These are phyloP conservation scores for Phanerodontia chrysosporium DNA, from an alignment of 768 basidiomycete species.

Conservation along the genomic window DNA sequence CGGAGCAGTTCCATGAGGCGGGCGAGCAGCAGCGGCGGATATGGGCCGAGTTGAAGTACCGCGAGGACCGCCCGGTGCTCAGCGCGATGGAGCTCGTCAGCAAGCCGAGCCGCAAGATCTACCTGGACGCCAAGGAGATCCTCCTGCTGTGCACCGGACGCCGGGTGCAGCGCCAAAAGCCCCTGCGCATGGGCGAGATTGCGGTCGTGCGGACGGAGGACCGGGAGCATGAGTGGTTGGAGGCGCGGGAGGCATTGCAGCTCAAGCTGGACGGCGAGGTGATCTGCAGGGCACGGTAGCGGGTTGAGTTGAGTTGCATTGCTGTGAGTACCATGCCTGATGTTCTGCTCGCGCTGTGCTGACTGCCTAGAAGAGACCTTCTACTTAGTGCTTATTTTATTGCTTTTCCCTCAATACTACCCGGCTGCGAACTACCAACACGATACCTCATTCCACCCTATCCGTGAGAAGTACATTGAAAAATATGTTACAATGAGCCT, in stretches of 20 bases:
- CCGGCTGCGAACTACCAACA: neutral
- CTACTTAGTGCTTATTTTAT: neutral
- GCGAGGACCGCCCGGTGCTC: slow-evolving; percentile 84
- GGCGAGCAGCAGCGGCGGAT: slow-evolving; percentile 71
- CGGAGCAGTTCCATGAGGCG: slow-evolving; percentile 53
- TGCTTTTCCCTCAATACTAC: neutral
- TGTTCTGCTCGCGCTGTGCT: neutral
- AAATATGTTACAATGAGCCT: neutral
- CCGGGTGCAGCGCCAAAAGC: slow-evolving; percentile 74
- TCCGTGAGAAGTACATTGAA: neutral
- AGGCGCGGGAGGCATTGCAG: slow-evolving; percentile 87
- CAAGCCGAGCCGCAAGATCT: slow-evolving; percentile 76
- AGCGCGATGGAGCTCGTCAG: slow-evolving; percentile 76
- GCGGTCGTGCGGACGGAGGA: slow-evolving; percentile 74
- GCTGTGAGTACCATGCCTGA: neutral
- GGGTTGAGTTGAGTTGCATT: no score
- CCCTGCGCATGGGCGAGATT: slow-evolving; percentile 90
- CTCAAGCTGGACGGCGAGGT: slow-evolving; percentile 81
- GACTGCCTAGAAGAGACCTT: neutral
- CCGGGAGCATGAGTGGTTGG: slow-evolving; percentile 79
- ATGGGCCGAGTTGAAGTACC: slow-evolving; percentile 94
- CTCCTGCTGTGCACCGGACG: slow-evolving; percentile 76
- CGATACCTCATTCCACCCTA: neutral
- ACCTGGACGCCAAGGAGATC: slow-evolving; percentile 72
- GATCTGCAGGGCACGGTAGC: slow-evolving; percentile 69